Base-by-base conservation (phyloP, 1,139 yeast genomes). In the Debaryomyces singareniensis region DNA sequence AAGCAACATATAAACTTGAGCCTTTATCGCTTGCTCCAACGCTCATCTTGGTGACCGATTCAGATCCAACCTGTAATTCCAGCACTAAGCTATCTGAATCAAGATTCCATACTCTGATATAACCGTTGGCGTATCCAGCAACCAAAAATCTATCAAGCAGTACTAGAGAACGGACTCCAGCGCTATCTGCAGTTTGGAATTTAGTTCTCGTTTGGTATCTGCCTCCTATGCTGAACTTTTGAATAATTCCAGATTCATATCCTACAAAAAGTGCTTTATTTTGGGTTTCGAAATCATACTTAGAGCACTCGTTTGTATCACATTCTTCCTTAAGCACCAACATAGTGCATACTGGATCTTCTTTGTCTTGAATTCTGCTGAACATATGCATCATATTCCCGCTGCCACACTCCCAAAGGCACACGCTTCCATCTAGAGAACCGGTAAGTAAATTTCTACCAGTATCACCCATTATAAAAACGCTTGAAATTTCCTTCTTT, bases 341-440 rank as follows among this genome's bases (percentile, higher is more conserved):
- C 6, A 56, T 34, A 21, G 46, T 49, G 13, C 36, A 57, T 5
- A 61, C 54, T 2, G 51, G 58, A 49, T 55, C 74, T 13, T 36
- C 49, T 18, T 45, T 43, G 33, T 60, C 49, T 20, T 53, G 55
- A 2, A 49, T 42, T 31, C 72, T 50, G 2, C 35, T 32, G 30
- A 75, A 62, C 3, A 55, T 51, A 37, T 66, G 53, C 5, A 79
- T 46, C 2, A 53, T 46, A 13, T 47, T 33, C 0, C 78, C 84
- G 2, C 69, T 47, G 0, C 83, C 79, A 44, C 83, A 71, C 42
- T 83, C 91, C 87, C 86, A 82, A 24, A 83, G 44, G 27, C 56
- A 59, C 2, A 78, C 58, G 0, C 69, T 47, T 1, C 83, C 82
- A 44, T 77, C 82, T 4, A 39, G 32, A 7, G 75, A 65, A 3